Evolutionary conservation across 1,139 yeast genomes (phyloP).

Genomic region (Groenewaldozyma auringiensis): DNA sequence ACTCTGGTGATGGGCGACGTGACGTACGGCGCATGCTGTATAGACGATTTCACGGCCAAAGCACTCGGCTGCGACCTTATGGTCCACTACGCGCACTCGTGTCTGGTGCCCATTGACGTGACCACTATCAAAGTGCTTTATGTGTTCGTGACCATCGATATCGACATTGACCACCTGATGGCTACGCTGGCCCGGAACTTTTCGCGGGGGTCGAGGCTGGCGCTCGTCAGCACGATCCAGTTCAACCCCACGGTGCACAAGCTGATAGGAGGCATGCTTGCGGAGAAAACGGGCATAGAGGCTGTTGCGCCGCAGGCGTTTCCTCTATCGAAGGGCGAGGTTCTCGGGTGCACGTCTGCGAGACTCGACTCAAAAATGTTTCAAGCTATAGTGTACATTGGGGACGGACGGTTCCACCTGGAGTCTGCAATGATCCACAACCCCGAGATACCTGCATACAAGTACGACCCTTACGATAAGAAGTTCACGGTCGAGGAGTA

Average conservation of each 20-base stretch:
- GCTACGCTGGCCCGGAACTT: conserved; percentile 72
- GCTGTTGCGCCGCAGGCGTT: conserved; percentile 82
- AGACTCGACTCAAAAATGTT: conserved; percentile 53
- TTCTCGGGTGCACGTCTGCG: conserved; percentile 92
- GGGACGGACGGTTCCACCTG: conserved; percentile 94
- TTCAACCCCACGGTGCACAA: conserved; percentile 91
- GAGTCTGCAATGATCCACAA: conserved; percentile 97
- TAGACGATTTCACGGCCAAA: conserved; percentile 91
- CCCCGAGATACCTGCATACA: conserved; percentile 82
- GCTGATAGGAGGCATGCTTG: conserved; percentile 37
- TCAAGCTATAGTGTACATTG: conserved; percentile 81
- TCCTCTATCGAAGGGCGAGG: conserved; percentile 94
- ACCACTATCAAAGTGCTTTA: conserved; percentile 85
- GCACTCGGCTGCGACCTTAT: conserved; percentile 90
- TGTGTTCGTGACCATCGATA: conserved; percentile 89
- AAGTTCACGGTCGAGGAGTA: conserved; percentile 85
- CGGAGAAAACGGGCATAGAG: conserved; percentile 23
- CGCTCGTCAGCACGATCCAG: conserved; percentile 92
- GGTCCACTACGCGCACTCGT: conserved; percentile 95
- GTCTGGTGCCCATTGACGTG: conserved; percentile 90
- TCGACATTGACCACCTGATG: conserved; percentile 74
- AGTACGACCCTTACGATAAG: conserved; percentile 91
- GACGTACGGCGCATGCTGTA: conserved; percentile 97
- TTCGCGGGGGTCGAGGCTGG: conserved; percentile 51
- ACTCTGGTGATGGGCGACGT: conserved; percentile 98